phyloP scores from a whole-genome alignment of 164 flowering plant species.

The Kingdonia uniflora region DNA sequence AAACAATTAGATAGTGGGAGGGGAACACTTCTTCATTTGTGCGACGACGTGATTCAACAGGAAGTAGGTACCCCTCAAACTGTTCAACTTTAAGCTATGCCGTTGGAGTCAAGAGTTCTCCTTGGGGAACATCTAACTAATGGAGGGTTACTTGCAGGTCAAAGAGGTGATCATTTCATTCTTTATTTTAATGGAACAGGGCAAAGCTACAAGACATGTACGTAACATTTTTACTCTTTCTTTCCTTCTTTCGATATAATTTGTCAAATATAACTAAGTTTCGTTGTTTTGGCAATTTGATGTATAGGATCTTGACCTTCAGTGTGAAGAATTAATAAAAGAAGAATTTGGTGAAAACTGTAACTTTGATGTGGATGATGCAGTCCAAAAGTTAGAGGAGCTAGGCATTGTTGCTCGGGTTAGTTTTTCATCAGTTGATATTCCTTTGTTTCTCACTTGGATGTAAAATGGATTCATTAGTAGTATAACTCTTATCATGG shows the following conservation, averaged over 20 bases:
- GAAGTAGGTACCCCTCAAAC: conserved; percentile 80
- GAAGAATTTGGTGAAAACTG: conserved; percentile 61
- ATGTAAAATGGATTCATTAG: too few relatives aligned
- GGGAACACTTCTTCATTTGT: conserved; percentile 96
- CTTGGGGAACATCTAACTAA: too few relatives aligned
- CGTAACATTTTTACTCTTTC: background rate
- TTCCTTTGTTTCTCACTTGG: background rate
- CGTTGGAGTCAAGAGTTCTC: too few relatives aligned
- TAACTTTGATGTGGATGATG: conserved; percentile 90
- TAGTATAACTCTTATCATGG: too few relatives aligned
- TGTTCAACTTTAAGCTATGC: too few relatives aligned
- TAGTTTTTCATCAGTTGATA: conserved; percentile 25
- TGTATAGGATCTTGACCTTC: conserved; percentile 47
- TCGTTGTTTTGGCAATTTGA: conserved; percentile 7
- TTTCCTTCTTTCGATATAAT: background rate
- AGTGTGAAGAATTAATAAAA: conserved; percentile 63
- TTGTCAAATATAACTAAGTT: background rate
- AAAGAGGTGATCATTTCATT: conserved; percentile 71
- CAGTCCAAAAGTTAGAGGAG: conserved; percentile 76
- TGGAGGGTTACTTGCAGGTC: conserved; percentile 32
- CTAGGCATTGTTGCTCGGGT: conserved; percentile 77
- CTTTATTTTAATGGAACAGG: conserved; percentile 73
- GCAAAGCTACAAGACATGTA: conserved; percentile 58
- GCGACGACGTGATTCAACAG: conserved; percentile 97
- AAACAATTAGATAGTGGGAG: conserved; percentile 95